Base-by-base conservation (phyloP, 2,329 filamentous ascomycete genomes). In the Huntiella moniliformis region DNA sequence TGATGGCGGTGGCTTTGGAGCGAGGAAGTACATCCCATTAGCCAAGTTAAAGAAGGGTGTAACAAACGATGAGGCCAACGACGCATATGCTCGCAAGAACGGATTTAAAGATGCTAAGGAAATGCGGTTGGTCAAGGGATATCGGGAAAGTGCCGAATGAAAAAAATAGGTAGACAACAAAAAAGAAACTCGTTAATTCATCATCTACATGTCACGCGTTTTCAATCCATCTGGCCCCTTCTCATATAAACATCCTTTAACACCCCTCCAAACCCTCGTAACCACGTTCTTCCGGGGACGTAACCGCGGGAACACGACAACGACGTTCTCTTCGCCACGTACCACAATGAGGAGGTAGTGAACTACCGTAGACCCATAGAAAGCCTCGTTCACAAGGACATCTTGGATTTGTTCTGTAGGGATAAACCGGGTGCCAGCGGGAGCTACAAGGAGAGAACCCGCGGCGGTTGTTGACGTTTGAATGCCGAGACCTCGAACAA, bases 331-430 rank as follows among this genome's bases (percentile, higher is more conserved):
- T 62, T 96, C 88, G 2, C 79, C 86, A 54, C 92, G 82, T 13
- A 96, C 85, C 45, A 96, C 80, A 28, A 96, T 82, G 4, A 84
- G 76, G 6, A 98, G 65, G 57, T 94, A 95, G 57, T 88, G 93
- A 36, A 79, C 67, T 33, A 96, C 86, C 62, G 87, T 84, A 56
- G 95, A 93, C 1, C 87, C 87, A 48, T 75, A 76, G 61, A 96
- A 96, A 3, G 87, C 91, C 66, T 98, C 91, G 59, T 95, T 86
- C 43, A 98, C 82, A 45, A 95, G 75, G 47, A 98, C 79, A 59
- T 98, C 91, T 57, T 83, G 83, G 48, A 98, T 92, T 61, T 84
- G 79, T 38, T 81, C 82, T 0, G 88, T 94, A 0, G 91, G 88
- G 49, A 98, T 96, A 60, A 78, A 71, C 47, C 71, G 62, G 55